These are phyloP conservation scores for Aspergillus japonicus DNA, from an alignment of 2,329 filamentous ascomycete genomes.

Conservation along the genomic window DNA sequence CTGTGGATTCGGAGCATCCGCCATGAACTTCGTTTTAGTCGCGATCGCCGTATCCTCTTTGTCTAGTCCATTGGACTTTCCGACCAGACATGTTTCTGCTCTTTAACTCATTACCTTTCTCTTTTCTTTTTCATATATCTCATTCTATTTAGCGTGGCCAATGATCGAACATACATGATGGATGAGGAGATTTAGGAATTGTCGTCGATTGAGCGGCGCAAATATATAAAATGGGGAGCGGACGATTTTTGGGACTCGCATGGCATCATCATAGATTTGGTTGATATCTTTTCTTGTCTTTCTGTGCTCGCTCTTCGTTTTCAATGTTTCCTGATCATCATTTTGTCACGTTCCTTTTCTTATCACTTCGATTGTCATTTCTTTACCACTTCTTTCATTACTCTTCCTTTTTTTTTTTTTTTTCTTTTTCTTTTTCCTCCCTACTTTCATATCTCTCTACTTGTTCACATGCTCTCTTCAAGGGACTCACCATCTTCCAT, in stretches of 20 bases:
- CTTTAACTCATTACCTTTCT: slow-evolving; percentile 16
- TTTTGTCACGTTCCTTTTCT: slow-evolving; percentile 20
- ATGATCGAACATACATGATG: slow-evolving; percentile 44
- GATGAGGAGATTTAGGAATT: slow-evolving; percentile 36
- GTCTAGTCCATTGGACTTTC: slow-evolving; percentile 16
- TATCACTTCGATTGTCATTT: slow-evolving; percentile 18
- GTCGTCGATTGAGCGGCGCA: slow-evolving; percentile 37
- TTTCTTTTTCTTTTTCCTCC: slow-evolving; percentile 24
- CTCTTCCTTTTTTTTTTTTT: slow-evolving; percentile 19
- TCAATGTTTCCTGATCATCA: slow-evolving; percentile 8
- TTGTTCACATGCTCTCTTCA: slow-evolving; percentile 8
- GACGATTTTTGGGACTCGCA: slow-evolving; percentile 40
- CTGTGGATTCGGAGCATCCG: slow-evolving; percentile 38
- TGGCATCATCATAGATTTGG: slow-evolving; percentile 41
- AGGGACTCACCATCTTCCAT: slow-evolving; percentile 14
- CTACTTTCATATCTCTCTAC: slow-evolving; percentile 8
- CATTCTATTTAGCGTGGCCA: slow-evolving; percentile 43
- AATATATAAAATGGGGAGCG: slow-evolving; percentile 40
- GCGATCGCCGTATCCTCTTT: slow-evolving; percentile 12
- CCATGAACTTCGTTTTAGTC: slow-evolving; percentile 26
- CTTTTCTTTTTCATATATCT: slow-evolving; percentile 22
- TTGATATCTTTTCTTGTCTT: slow-evolving; percentile 33
- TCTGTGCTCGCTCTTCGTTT: slow-evolving; percentile 14
- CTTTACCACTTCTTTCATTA: slow-evolving; percentile 18
- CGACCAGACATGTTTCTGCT: slow-evolving; percentile 16